These are phyloP conservation scores for Lantana camara DNA, from an alignment of 257 asterid genomes.

Conservation along the genomic window DNA sequence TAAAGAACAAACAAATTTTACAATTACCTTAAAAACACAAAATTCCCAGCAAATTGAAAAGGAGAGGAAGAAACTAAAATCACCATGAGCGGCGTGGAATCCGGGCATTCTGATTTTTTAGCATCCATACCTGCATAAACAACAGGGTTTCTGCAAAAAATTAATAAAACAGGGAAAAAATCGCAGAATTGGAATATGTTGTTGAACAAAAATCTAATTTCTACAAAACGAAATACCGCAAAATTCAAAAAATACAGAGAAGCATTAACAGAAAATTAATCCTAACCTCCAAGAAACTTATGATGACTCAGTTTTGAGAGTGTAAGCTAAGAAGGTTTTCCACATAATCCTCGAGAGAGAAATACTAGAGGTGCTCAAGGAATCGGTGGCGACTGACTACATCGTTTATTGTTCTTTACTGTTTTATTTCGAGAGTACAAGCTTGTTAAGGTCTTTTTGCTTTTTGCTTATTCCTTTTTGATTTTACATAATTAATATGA, in stretches of 20 bases:
- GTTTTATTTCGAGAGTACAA: neutral
- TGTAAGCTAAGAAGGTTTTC: conserved; percentile 11
- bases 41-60: neutral
- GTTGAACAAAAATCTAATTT: conserved; percentile 15
- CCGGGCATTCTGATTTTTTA: conserved; percentile 31
- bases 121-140: conserved; percentile 47
- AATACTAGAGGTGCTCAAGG: conserved; percentile 2
- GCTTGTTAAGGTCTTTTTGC: neutral
- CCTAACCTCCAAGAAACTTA: conserved; percentile 13
- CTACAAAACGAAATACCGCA: neutral
- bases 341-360: conserved; percentile 6
- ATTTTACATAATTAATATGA: neutral
- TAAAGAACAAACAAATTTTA: neutral
- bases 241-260: neutral
- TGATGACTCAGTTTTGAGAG: neutral
- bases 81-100: conserved; percentile 44
- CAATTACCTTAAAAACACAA: neutral
- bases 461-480: neutral
- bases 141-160: neutral
- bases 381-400: neutral
- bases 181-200: conserved; percentile 21
- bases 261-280: neutral
- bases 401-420: neutral
- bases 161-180: neutral
- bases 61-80: neutral